Percentiles rank a stretch among this genome's conserved stretches.
Conservation (phyloP, 1,284 basidiomycete genomes). For the Apiotrichum siamense region DNA sequence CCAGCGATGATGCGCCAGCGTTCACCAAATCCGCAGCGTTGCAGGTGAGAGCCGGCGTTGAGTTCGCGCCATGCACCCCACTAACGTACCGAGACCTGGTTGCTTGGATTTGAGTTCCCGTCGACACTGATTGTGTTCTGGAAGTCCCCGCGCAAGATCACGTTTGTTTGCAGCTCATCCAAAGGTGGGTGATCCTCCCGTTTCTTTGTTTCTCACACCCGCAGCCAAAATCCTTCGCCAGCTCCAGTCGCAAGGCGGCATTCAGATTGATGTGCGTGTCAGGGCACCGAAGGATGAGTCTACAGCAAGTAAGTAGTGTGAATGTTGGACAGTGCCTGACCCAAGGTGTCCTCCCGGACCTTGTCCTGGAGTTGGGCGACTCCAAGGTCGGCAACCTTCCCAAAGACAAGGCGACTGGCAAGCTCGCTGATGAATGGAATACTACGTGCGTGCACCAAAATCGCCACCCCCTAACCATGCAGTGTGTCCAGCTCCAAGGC, state of each 20-base stretch:
- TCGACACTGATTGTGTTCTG: constrained; percentile 82
- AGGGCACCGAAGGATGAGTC: constrained; percentile 40
- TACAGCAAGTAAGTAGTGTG: constrained; percentile 19
- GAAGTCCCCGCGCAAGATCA: constrained; percentile 53
- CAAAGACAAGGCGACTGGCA: constrained; percentile 46
- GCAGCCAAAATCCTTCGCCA: constrained; percentile 45
- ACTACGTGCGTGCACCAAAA: constrained; percentile 45
- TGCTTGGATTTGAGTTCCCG: constrained; percentile 94
- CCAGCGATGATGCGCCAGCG: constrained; percentile 72
- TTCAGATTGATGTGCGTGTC: constrained; percentile 39
- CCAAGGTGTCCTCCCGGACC: constrained; percentile 31
- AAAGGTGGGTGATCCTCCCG: constrained; percentile 60
- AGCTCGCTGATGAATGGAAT: constrained; percentile 49
- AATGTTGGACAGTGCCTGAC: not conserved
- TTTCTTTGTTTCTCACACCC: not conserved
- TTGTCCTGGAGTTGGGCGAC: constrained; percentile 31
- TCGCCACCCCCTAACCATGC: not conserved
- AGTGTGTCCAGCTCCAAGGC: constrained; percentile 27
- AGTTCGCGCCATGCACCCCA: not conserved
- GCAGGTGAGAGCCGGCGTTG: constrained; percentile 57
- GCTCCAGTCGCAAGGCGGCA: constrained; percentile 24
- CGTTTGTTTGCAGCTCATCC: constrained; percentile 76
- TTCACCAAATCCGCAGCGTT: constrained; percentile 82
- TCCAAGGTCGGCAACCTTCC: constrained; percentile 41
- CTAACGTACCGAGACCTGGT: constrained; percentile 64